Evolutionary conservation across 371 early-diverging fungal genomes (phyloP).

Genomic region (Mucor sp.): DNA sequence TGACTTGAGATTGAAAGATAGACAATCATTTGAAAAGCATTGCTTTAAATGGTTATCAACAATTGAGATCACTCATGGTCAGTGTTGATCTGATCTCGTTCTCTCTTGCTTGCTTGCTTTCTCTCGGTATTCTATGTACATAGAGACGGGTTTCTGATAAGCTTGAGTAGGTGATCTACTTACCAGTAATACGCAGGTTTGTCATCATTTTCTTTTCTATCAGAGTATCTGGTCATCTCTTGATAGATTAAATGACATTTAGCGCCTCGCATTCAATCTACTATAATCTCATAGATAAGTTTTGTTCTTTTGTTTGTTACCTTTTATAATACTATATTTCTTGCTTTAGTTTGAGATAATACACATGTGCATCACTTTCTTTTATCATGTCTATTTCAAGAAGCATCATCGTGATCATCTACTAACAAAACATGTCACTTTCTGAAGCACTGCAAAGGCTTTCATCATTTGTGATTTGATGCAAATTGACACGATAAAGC

Average conservation of each 20-base stretch:
- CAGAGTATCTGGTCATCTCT: background rate
- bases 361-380: background rate
- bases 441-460: too few species aligned
- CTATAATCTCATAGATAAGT: background rate
- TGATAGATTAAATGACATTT: background rate
- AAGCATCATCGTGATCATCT: too few species aligned
- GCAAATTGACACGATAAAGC: too few species aligned
- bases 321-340: background rate
- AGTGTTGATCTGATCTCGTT: background rate
- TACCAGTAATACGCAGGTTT: background rate
- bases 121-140: background rate
- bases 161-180: too few species aligned
- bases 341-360: background rate
- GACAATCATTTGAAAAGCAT: background rate
- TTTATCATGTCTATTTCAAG: too few species aligned
- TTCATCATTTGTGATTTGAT: too few species aligned
- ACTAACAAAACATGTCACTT: too few species aligned
- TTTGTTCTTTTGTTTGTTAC: background rate
- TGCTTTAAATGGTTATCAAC: background rate
- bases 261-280: background rate
- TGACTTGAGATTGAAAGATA: background rate
- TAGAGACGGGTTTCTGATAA: background rate
- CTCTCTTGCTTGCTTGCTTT: background rate
- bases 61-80: background rate
- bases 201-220: background rate